phyloP scores from a whole-genome alignment of 139 green algal species.

The Auxenochlorella pyrenoidosa region DNA sequence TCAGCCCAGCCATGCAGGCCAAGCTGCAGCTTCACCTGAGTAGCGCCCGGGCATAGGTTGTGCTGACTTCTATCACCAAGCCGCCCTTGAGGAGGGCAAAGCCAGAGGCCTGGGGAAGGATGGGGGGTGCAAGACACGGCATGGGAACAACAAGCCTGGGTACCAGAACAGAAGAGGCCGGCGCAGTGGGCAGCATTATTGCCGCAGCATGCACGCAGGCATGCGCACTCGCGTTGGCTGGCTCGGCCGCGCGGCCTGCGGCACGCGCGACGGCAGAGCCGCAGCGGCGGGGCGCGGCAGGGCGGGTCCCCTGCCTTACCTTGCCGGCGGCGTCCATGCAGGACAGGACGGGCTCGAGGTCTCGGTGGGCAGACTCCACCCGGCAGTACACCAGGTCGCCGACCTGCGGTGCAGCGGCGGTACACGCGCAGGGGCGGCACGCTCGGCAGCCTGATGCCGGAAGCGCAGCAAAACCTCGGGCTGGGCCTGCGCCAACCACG shows the following conservation, averaged over 20 bases:
- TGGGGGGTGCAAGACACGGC: neutral
- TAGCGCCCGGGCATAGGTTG: slow-evolving; percentile 56
- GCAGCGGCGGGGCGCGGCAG: no score
- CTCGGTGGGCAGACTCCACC: slow-evolving; percentile 66
- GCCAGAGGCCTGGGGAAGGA: slow-evolving; percentile 48
- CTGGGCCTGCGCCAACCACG: no score
- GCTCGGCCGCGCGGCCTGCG: no score
- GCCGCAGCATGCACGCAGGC: no score
- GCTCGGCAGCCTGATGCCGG: no score
- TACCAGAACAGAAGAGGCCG: neutral
- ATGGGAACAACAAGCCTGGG: no score
- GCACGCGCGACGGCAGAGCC: no score
- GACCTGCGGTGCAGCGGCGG: neutral
- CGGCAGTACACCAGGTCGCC: slow-evolving; percentile 85
- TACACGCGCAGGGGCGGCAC: no score
- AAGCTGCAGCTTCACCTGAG: slow-evolving; percentile 24
- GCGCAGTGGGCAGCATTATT: no score
- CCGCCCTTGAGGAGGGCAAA: slow-evolving; percentile 80
- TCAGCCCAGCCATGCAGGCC: neutral
- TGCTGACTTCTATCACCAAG: slow-evolving; percentile 44
- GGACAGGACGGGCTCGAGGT: slow-evolving; percentile 75
- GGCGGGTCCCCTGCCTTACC: no score
- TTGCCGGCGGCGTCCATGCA: slow-evolving; percentile 75
- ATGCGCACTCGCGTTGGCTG: no score
- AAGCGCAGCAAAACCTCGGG: no score